Evolutionary conservation across 2,329 filamentous ascomycete species (phyloP).

Genomic region (Teratosphaeria zuluensis): DNA sequence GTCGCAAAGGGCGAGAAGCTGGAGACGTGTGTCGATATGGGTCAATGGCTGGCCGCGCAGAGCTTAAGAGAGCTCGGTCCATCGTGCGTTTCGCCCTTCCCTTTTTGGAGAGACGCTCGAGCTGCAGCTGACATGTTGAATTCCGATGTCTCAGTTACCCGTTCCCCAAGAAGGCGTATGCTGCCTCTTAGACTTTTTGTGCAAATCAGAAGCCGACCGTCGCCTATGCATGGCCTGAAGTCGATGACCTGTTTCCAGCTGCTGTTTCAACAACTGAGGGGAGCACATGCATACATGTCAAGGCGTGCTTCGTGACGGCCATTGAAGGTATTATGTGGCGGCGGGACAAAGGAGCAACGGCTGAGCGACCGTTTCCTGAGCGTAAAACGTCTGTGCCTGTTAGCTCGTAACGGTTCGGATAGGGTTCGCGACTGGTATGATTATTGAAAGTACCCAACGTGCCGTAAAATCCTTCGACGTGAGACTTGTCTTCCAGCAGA

Average conservation of each 20-base stretch:
- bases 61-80: conserved; percentile 93
- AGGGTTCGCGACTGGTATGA: neutral
- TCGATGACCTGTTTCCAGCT: neutral
- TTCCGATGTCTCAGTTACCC: conserved; percentile 21
- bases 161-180: conserved; percentile 30
- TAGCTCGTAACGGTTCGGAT: neutral
- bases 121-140: neutral
- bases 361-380: no score
- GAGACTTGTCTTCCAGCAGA: neutral
- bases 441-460: neutral
- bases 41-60: conserved; percentile 89
- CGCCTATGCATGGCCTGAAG: neutral
- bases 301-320: conserved; percentile 22
- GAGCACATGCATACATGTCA: conserved; percentile 19
- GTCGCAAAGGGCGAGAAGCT: conserved; percentile 76
- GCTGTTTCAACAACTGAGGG: conserved; percentile 26
- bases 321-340: neutral
- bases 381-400: neutral
- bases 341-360: neutral
- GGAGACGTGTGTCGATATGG: conserved; percentile 73
- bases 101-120: neutral
- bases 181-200: conserved; percentile 1
- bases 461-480: neutral
- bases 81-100: conserved; percentile 58
- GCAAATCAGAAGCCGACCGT: neutral